Conservation (phyloP, 306 rosid genomes). For the Mimosa bimucronata region DNA sequence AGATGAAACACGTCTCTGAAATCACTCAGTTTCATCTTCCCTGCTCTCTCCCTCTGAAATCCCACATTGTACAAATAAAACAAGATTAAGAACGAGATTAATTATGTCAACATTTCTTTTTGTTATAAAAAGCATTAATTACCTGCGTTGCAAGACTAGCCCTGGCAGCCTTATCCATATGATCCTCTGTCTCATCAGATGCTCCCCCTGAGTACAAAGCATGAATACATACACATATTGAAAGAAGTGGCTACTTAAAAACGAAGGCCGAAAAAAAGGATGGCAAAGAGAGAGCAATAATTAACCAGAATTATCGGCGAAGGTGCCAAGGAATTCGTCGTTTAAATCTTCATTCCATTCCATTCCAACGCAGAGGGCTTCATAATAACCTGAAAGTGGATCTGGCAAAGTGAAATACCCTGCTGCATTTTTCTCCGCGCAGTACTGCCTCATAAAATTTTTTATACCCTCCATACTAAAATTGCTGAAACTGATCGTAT, state of each 20-base stretch:
- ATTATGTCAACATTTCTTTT: neutral
- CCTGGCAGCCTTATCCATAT: slow-evolving; percentile 8
- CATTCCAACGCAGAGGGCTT: slow-evolving; percentile 65
- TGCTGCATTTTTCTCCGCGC: slow-evolving; percentile 37
- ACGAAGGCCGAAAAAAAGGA: too few species aligned
- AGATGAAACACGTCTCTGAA: slow-evolving; percentile 55
- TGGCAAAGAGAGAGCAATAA: neutral
- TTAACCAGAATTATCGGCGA: slow-evolving; percentile 35
- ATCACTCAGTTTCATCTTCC: slow-evolving; percentile 54
- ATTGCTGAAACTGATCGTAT: slow-evolving; percentile 52
- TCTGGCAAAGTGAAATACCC: slow-evolving; percentile 59
- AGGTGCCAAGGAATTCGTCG: slow-evolving; percentile 24
- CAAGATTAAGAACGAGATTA: neutral
- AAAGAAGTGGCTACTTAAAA: neutral
- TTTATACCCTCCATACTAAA: slow-evolving; percentile 55
- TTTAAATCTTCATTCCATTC: slow-evolving; percentile 49
- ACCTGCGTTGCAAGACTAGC: slow-evolving; percentile 62
- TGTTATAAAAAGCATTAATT: neutral
- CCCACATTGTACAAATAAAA: neutral
- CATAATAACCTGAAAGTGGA: slow-evolving; percentile 60
- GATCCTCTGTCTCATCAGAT: neutral
- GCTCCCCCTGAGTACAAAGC: slow-evolving; percentile 22
- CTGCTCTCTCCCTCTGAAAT: slow-evolving; percentile 69
- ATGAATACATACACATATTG: neutral
- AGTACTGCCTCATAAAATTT: slow-evolving; percentile 47